Evolutionary conservation across 495 filamentous ascomycete species (phyloP), one percentile per base, ranked within the genome.

Genomic region (Pyronema domesticum): DNA sequence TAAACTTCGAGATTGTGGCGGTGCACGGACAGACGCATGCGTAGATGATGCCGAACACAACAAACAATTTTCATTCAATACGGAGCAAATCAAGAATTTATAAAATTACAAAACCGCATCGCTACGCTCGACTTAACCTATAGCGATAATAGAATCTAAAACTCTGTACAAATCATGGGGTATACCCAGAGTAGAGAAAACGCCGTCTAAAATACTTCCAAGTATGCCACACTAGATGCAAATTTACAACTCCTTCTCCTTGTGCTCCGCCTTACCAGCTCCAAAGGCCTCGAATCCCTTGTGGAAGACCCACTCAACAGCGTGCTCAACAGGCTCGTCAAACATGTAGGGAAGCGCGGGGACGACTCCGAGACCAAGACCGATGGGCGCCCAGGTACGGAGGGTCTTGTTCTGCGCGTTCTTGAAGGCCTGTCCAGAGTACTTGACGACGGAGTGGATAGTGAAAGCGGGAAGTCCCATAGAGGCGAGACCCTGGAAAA

Each of bases 381-480:
- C 91, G 44, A 98, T 94, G 4, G 91, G 91, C 9, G 78, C 82
- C 80, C 80, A 98, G 0, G 85, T 87, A 54, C 89, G 71, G 7
- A 95, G 57, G 8, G 72, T 76, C 47, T 71, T 69, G 63, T 79
- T 91, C 74, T 91, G 89, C 17, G 71, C 71, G 61, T 83, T 72
- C 69, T 88, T 94, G 67, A 98, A 58, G 53, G 87, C 85, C 7
- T 72, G 71, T 0, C 91, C 86, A 7, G 82, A 85, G 64, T 98
- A 95, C 59, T 77, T 76, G 39, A 98, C 91, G 10, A 95, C 73
- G 51, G 79, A 85, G 65, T 98, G 91, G 54, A 98, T 95, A 0
- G 91, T 98, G 55, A 98, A 86, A 0, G 91, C 91, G 3, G 91
- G 91, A 56, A 95, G 64, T 7, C 84, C 91, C 91, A 98, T 98